Base-by-base conservation (phyloP, 2,329 filamentous ascomycete genomes). In the Aspergillus fructus region DNA sequence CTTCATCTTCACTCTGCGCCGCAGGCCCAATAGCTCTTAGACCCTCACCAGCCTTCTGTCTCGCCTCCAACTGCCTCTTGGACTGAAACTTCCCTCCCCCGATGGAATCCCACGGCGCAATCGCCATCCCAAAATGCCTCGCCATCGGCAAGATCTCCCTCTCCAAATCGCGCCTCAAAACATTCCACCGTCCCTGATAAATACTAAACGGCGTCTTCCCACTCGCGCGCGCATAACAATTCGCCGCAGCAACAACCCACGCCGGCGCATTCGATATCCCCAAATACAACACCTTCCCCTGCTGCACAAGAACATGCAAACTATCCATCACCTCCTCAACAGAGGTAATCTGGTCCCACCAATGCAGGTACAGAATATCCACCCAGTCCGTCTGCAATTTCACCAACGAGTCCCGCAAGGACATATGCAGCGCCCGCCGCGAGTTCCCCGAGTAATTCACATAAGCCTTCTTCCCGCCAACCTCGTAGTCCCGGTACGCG, bases 31-130 rank as follows among this genome's bases (percentile, higher is more conserved):
- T 12, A 15, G 55, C 60, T 65, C 76, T 60, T 71, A 73, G 55
- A 40, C 71, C 74, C 67, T 81, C 80, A 34, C 76, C 78, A 0
- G 51, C 66, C 53, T 73, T 69, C 74, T 70, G 68, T 7, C 72
- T 77, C 58, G 74, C 75, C 53, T 81, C 78, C 21, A 79, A 61
- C 58, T 80, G 74, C 59, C 81, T 76, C 17, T 76, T 74, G 1
- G 71, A 74, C 63, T 81, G 79, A 71, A 83, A 83, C 54, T 78
- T 74, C 19, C 81, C 81, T 3, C 77, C 68, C 19, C 83, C 83
- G 8, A 86, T 72, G 0, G 80, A 81, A 49, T 83, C 85, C 84
- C 84, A 89, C 0, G 86, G 84, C 0, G 78, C 73, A 4, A 87
- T 61, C 30, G 71, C 79, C 79, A 77, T 77, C 15, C 74, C 74